Conservation (phyloP, 108 stramenopile genomes). For the Cyclotella kingstonii region DNA sequence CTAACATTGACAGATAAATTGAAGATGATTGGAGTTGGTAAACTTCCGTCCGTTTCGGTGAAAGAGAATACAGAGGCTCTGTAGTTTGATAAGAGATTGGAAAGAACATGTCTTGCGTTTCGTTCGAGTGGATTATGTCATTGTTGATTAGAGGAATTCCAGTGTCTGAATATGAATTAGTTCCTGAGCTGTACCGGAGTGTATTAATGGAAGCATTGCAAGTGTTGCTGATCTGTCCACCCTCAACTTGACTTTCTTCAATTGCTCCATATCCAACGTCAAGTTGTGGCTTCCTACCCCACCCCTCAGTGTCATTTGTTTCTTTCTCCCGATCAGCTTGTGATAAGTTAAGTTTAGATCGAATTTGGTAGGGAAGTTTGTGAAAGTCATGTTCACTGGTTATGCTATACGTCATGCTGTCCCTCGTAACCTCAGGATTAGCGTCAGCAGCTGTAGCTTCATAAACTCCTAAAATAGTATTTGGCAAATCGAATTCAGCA, state of each 20-base stretch:
- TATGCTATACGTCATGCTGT: slow-evolving; percentile 2
- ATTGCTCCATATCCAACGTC: slow-evolving; percentile 9
- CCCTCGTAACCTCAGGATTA: not conserved
- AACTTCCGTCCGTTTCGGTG: too few relatives aligned
- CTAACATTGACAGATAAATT: slow-evolving; percentile 22
- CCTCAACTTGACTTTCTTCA: slow-evolving; percentile 3
- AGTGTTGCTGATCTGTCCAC: not conserved
- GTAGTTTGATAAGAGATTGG: too few relatives aligned
- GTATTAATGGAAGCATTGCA: slow-evolving; percentile 4
- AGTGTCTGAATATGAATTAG: slow-evolving; percentile 2
- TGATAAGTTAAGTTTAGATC: slow-evolving; percentile 3
- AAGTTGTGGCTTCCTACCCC: slow-evolving; percentile 1
- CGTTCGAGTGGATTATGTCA: not conserved
- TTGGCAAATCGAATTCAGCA: slow-evolving; percentile 20
- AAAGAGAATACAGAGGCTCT: too few relatives aligned
- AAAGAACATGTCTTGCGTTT: too few relatives aligned
- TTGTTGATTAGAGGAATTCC: not conserved
- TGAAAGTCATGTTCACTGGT: slow-evolving; percentile 12
- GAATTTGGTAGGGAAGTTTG: slow-evolving; percentile 18
- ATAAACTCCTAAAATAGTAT: slow-evolving; percentile 14
- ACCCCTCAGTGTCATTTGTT: not conserved
- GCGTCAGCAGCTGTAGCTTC: not conserved
- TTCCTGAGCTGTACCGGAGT: slow-evolving; percentile 4
- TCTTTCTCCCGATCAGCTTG: not conserved
- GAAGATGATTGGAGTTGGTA: not conserved